Evolutionary conservation across 805 yeast genomes (phyloP), one percentile per base, ranked within the genome.

Genomic region (Hermanozyma aechmeae): DNA sequence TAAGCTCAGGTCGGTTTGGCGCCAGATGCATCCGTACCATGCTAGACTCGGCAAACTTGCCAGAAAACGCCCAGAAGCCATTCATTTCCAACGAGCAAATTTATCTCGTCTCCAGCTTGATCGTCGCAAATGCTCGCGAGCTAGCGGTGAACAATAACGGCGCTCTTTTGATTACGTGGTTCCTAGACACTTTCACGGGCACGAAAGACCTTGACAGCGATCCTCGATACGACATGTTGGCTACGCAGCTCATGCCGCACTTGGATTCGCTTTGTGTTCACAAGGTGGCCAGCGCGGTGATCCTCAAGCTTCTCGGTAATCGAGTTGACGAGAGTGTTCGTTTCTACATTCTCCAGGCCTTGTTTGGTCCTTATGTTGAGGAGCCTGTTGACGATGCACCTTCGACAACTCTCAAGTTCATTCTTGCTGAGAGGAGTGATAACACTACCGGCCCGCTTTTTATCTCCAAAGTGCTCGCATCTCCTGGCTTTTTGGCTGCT

Each of bases 11-110:
- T 36, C 68, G 97, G 46, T 92, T 84, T 53, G 98, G 98, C 24
- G 89, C 96, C 0, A 70, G 98, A 40, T 95, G 97, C 13, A 78
- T 89, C 35, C 64, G 98, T 39, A 94, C 97, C 0, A 85, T 95
- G 41, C 61, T 92, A 29, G 98, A 92, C 56, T 76, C 87, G 27
- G 75, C 76, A 16, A 71, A 71, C 33, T 72, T 80, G 6, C 28
- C 35, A 20, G 40, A 46, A 19, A 33, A 33, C 13, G 33, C 53
- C 11, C 20, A 5, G 3, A 25, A 21, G 13, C 25, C 33, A 3
- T 15, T 27, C 8, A 43, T 44, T 5, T 65, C 78, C 7, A 56
- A 58, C 13, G 89, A 78, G 45, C 92, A 83, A 47, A 68, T 78
- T 27, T 54, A 80, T 4, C 66, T 83, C 26, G 67, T 89, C 6